Evolutionary conservation across 345 rosid genomes (phyloP), one percentile per base, ranked within the genome.

Genomic region (Leavenworthia alabamica): DNA sequence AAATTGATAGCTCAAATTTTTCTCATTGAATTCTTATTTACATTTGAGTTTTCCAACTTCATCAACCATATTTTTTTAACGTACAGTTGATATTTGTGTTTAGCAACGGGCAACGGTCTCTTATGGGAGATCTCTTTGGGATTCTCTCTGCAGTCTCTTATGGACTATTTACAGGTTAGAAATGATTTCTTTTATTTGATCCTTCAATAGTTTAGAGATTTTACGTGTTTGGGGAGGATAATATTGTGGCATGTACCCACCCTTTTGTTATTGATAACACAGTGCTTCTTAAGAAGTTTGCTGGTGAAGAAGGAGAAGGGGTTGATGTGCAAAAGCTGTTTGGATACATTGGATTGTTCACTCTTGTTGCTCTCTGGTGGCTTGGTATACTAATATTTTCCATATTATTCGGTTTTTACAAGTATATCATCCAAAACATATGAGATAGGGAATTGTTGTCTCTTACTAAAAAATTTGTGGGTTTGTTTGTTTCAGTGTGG

Each of bases 331-430:
- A 94, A 69, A 94, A 90, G 86, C 70, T 94, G 73, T 94, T 94
- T 63, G 99, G 99, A 48, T 94, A 90, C 67, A 86, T 94, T 20
- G 99, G 99, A 62, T 69, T 94, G 62, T 94, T 94, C 72, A 94
- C 97, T 4, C 90, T 94, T 70, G 88, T 94, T 69, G 89, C 97
- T 52, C 90, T 94, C 11, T 94, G 99, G 99, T 93, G 99, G 99
- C 96, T 93, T 53, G 85, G 99, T 93, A 84, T 82, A 81, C 56
- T 49, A 81, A 52, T 32, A 56, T 50, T 40, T 62, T 56, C 16
- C 52, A 22, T 28, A 24, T 2, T 43, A 6, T 41, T 27, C 31
- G 33, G 2, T 3, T 3, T 49, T 35, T 42, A 14, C 50, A 31
- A 52, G 26, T 53, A 17, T 19, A n/a, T 46, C 24, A 60, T 60